phyloP scores from a whole-genome alignment of 768 basidiomycete genomes.

The Roridomyces roridus region DNA sequence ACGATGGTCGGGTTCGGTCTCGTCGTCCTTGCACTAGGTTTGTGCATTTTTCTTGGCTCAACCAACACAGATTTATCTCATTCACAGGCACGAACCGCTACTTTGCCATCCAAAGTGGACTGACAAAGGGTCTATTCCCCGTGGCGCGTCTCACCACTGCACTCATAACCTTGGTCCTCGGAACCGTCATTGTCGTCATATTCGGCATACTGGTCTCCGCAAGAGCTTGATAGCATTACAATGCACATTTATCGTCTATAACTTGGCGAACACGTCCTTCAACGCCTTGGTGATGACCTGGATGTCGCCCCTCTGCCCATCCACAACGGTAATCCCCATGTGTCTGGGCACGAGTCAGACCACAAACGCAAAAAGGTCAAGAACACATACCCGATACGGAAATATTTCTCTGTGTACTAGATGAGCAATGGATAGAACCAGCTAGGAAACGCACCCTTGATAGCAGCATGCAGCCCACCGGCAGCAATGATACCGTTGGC shows the following conservation, averaged over 20 bases:
- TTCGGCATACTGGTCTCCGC: slow-evolving; percentile 43
- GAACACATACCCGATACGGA: slow-evolving; percentile 78
- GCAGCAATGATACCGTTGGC: slow-evolving; percentile 82
- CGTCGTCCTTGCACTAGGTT: slow-evolving; percentile 37
- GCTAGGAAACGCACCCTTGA: slow-evolving; percentile 65
- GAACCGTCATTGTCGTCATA: slow-evolving; percentile 37
- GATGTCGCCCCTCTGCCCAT: slow-evolving; percentile 73
- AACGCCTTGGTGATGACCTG: slow-evolving; percentile 73
- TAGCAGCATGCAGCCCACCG: slow-evolving; percentile 83
- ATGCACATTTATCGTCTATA: slow-evolving; percentile 12
- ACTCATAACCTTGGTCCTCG: slow-evolving; percentile 36
- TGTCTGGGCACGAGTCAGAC: slow-evolving; percentile 54
- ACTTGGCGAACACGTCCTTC: slow-evolving; percentile 52
- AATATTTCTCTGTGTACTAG: slow-evolving; percentile 71
- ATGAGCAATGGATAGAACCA: background rate
- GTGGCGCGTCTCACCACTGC: slow-evolving; percentile 43
- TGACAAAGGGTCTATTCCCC: slow-evolving; percentile 46
- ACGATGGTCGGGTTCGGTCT: slow-evolving; percentile 42
- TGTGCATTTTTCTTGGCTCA: slow-evolving; percentile 2
- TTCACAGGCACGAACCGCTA: slow-evolving; percentile 41
- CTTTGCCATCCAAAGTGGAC: slow-evolving; percentile 44
- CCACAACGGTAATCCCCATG: slow-evolving; percentile 89
- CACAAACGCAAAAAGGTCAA: background rate
- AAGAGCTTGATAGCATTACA: slow-evolving; percentile 8
- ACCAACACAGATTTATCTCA: background rate